Evolutionary conservation across 2,329 filamentous ascomycete species (phyloP).

Genomic region (Helotiales sp.): DNA sequence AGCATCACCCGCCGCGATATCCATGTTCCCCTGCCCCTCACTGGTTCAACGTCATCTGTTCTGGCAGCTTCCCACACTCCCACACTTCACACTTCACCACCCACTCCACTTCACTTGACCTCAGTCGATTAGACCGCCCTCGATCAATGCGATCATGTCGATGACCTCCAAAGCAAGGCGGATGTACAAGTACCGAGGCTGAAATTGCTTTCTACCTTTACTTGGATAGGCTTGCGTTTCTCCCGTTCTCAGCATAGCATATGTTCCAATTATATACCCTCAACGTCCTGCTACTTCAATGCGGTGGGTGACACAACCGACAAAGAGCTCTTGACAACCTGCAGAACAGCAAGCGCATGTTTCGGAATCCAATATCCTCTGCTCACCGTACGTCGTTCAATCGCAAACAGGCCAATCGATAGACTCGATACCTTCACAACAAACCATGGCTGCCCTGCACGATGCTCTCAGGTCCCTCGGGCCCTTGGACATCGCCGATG

Average conservation of each 20-base stretch:
- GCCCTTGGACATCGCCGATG: conserved; percentile 58
- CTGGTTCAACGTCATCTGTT: background rate
- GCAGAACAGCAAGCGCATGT: background rate
- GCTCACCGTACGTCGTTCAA: background rate
- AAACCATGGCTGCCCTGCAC: conserved; percentile 62
- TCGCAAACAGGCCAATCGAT: conserved; percentile 42
- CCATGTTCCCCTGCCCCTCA: background rate
- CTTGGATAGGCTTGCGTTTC: background rate
- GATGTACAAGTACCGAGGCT: conserved; percentile 38
- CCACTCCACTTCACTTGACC: conserved; percentile 4
- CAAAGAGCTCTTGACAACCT: background rate
- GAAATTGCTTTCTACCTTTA: background rate
- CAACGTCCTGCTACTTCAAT: background rate
- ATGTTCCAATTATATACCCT: background rate
- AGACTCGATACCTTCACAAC: conserved; percentile 45
- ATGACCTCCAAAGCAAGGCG: conserved; percentile 48
- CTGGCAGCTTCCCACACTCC: background rate
- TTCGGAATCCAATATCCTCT: background rate
- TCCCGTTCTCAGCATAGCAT: background rate
- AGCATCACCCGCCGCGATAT: background rate
- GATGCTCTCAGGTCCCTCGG: conserved; percentile 62
- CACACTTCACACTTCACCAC: background rate
- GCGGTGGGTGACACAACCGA: background rate
- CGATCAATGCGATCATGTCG: conserved; percentile 31
- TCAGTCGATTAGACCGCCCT: conserved; percentile 31